Base-by-base conservation (phyloP, 257 asterid species). In the Leonotis leonurus region DNA sequence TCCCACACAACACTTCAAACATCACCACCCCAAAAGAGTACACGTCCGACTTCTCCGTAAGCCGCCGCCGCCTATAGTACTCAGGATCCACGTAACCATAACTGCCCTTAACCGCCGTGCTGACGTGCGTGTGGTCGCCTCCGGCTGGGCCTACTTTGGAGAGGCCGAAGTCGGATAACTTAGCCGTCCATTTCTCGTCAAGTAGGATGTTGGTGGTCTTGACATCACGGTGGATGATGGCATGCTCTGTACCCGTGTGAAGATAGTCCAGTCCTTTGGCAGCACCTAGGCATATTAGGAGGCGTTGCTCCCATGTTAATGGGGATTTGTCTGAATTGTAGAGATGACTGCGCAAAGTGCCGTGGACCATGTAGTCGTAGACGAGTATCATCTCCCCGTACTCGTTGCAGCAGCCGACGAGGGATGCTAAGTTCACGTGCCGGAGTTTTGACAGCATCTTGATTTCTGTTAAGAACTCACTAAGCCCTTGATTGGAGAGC, bases 61-160 rank as follows among this genome's bases (percentile, higher is more conserved):
- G 33, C 22, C 80, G 89, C 40, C 68, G 85, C 9, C 75, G 60
- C 64, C 44, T 69, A 55, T 68, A 84, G 64, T 87, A 87, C 43
- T 87, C 87, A 0, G 94, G 95, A 26, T 87, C 94, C 0, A 87
- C 18, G 60, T 87, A 87, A 0, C 93, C 93, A 1, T 82, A 43
- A 43, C 86, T 87, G 1, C 95, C 95, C 57, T 84, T 87, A 9
- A 87, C 95, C 7, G 25, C 73, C 0, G 95, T 87, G 78, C 83
- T 82, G 33, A 87, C 88, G 22, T 84, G 88, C 25, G 79, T 62
- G 14, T 72, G 18, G 25, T 33, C 16, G 9, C 78, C 80, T 0
- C 54, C 74, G 0, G 63, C 39, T 1, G 92, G 90, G 4, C 95
- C 88, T 0, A 76, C 40, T 51, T 79, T 87, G 7, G 95, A 87